Evolutionary conservation across 2,329 filamentous ascomycete genomes (phyloP).

Genomic region (Talaromyces piceae): DNA sequence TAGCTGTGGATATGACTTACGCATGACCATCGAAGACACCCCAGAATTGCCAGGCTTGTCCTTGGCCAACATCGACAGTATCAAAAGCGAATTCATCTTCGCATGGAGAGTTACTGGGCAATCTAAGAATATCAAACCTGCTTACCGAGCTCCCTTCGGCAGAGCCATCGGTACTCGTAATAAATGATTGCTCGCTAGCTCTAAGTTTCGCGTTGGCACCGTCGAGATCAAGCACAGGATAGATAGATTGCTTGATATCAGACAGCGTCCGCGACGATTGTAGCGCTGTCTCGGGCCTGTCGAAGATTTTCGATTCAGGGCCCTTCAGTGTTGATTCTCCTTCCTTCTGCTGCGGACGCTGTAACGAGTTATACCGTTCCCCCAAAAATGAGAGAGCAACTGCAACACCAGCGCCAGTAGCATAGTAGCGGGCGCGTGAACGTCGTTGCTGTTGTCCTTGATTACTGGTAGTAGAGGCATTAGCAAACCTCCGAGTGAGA

Average conservation of each 20-base stretch:
- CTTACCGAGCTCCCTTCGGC: neutral
- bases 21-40: neutral
- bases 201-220: neutral
- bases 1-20: neutral
- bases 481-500: neutral
- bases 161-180: neutral
- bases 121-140: neutral
- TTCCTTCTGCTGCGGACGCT: too few relatives aligned
- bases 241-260: neutral
- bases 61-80: neutral
- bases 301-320: too few relatives aligned
- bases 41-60: neutral
- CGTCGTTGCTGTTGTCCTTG: neutral
- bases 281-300: too few relatives aligned
- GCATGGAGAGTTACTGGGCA: neutral
- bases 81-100: neutral
- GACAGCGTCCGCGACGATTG: neutral
- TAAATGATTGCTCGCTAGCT: neutral
- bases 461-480: neutral
- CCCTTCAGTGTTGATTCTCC: too few relatives aligned
- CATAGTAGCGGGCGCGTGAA: neutral
- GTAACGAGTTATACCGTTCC: neutral
- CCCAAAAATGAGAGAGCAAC: neutral
- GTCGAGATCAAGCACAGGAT: neutral
- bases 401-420: neutral